These are phyloP conservation scores for Cutaneotrichosporon spelunceum DNA, from an alignment of 1,284 basidiomycete genomes.

Conservation along the genomic window DNA sequence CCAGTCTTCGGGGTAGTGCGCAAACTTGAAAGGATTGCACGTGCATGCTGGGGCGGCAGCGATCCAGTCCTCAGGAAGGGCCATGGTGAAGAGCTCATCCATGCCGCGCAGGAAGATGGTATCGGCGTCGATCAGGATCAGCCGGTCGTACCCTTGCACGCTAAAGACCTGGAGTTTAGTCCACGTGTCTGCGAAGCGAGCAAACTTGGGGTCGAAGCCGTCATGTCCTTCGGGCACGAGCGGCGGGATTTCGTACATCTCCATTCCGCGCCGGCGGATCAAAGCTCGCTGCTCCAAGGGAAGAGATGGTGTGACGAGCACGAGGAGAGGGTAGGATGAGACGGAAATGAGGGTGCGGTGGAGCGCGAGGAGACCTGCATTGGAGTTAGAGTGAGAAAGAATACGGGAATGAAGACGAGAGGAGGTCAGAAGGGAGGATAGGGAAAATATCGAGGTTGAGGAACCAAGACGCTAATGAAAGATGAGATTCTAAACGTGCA, in stretches of 20 bases:
- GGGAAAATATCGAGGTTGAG: too few relatives aligned
- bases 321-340: constrained; percentile 74
- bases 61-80: constrained; percentile 67
- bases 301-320: constrained; percentile 69
- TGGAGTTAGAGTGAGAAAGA: too few relatives aligned
- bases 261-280: constrained; percentile 59
- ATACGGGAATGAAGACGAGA: too few relatives aligned
- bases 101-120: constrained; percentile 85
- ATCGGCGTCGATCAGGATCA: constrained; percentile 84
- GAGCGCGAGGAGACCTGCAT: constrained; percentile 60
- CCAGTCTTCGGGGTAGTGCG: constrained; percentile 88
- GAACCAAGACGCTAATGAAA: too few relatives aligned
- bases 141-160: constrained; percentile 70
- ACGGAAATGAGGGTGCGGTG: constrained; percentile 64
- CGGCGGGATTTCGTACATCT: constrained; percentile 60
- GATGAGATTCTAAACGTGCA: too few relatives aligned
- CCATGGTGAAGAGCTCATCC: constrained; percentile 81
- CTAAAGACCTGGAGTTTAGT: constrained; percentile 81
- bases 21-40: constrained; percentile 81
- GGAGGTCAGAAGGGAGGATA: too few relatives aligned
- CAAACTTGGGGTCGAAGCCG: constrained; percentile 39
- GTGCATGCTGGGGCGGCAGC: constrained; percentile 85
- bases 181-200: constrained; percentile 81
- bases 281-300: constrained; percentile 59
- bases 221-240: constrained; percentile 61